Evolutionary conservation across 495 filamentous ascomycete genomes (phyloP).

Genomic region (Penicillium cataractarum): DNA sequence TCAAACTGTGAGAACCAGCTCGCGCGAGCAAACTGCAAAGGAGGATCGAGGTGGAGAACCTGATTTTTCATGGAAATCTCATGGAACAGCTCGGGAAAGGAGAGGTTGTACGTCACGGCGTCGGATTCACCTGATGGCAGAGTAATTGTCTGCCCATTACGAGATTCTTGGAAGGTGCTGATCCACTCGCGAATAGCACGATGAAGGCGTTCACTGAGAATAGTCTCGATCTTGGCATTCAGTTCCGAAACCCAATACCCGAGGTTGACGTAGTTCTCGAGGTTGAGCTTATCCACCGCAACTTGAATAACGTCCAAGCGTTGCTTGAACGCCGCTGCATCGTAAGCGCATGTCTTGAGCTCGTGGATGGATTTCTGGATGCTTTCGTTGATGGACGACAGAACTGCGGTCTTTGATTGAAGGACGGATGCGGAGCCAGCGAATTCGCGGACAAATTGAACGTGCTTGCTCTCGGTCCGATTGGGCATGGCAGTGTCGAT

Average conservation of each 20-base stretch:
- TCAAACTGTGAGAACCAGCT: conserved; percentile 94
- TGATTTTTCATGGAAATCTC: conserved; percentile 97
- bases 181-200: conserved; percentile 86
- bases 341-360: conserved; percentile 84
- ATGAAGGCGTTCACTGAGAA: conserved; percentile 74
- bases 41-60: conserved; percentile 91
- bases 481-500: conserved; percentile 60
- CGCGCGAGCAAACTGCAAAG: conserved; percentile 85
- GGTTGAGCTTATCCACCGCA: conserved; percentile 90
- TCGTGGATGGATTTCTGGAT: conserved; percentile 82
- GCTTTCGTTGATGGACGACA: conserved; percentile 77
- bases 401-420: conserved; percentile 78
- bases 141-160: conserved; percentile 40
- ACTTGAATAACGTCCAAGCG: conserved; percentile 84
- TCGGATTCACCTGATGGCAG: conserved; percentile 47
- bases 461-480: conserved; percentile 84
- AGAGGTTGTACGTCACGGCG: conserved; percentile 57
- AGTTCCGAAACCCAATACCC: conserved; percentile 82
- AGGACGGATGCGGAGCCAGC: conserved; percentile 79
- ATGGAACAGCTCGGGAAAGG: conserved; percentile 65
- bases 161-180: conserved; percentile 70
- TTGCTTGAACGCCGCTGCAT: conserved; percentile 70
- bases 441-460: conserved; percentile 94
- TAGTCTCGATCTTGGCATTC: conserved; percentile 79
- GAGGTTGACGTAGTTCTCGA: conserved; percentile 94